Percentiles rank a stretch among this genome's conserved stretches.
phyloP scores from a whole-genome alignment of 1,284 basidiomycete species.

The Cutaneotrichosporon cavernicola region DNA sequence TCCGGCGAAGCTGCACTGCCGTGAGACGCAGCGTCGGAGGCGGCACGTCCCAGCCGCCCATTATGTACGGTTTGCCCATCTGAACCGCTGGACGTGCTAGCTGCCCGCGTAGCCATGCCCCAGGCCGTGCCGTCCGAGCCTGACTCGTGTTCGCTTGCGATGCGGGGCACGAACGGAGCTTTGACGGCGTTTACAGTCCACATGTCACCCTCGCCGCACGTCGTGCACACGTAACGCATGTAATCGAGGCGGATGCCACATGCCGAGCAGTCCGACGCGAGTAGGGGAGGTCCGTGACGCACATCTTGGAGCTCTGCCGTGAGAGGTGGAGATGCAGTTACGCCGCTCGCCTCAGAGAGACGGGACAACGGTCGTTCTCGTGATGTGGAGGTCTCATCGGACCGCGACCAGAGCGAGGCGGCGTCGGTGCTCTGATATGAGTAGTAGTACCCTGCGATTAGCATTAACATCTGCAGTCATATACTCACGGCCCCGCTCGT shows the following conservation, averaged over 20 bases:
- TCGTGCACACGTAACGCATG: conserved; percentile 80
- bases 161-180: conserved; percentile 24
- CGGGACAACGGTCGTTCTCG: conserved; percentile 8
- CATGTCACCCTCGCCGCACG: conserved; percentile 67
- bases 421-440: conserved; percentile 46
- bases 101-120: not conserved
- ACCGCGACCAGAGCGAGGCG: conserved; percentile 31
- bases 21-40: conserved; percentile 24
- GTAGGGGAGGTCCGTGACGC: conserved; percentile 58
- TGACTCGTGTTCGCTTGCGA: not conserved
- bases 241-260: conserved; percentile 71
- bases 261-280: conserved; percentile 74
- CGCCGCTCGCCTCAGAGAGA: conserved; percentile 1
- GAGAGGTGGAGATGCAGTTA: not conserved
- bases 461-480: conserved; percentile 4
- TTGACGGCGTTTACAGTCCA: conserved; percentile 43
- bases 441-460: conserved; percentile 49
- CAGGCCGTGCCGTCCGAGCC: conserved; percentile 25
- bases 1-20: conserved; percentile 28
- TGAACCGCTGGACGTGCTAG: not conserved
- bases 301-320: conserved; percentile 22
- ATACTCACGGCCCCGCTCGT: conserved; percentile 49
- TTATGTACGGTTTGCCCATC: conserved; percentile 31
- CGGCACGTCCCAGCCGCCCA: conserved; percentile 19
- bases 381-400: conserved; percentile 21